phyloP scores from a whole-genome alignment of 345 rosid species.

The Citrus reticulata region DNA sequence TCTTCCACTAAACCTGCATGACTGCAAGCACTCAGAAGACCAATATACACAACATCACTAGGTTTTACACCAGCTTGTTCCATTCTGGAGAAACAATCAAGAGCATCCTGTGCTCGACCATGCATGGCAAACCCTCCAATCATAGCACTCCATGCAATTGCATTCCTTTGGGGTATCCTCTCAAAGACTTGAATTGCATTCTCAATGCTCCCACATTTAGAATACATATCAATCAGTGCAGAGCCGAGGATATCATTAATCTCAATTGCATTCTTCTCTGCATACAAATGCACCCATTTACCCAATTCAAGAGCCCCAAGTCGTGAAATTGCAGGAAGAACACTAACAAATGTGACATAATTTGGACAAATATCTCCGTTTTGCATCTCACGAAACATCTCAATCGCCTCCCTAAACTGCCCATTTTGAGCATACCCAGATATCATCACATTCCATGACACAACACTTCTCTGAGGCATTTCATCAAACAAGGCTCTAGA shows the following conservation, averaged over 20 bases:
- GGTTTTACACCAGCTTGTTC: constrained; percentile 34
- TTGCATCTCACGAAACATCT: constrained; percentile 55
- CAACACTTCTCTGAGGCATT: constrained; percentile 55
- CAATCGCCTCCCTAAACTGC: constrained; percentile 49
- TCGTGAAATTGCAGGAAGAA: constrained; percentile 56
- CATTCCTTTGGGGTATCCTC: constrained; percentile 39
- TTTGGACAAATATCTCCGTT: constrained; percentile 36
- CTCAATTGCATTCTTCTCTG: constrained; percentile 36
- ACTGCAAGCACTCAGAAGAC: constrained; percentile 61
- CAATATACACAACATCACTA: constrained; percentile 54
- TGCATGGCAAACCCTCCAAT: constrained; percentile 69
- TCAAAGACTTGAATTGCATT: constrained; percentile 58
- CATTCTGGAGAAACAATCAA: constrained; percentile 47
- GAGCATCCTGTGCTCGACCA: constrained; percentile 52
- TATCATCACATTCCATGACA: constrained; percentile 70
- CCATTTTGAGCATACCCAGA: constrained; percentile 69
- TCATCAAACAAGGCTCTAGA: constrained; percentile 42
- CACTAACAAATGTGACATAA: constrained; percentile 67
- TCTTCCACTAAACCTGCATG: constrained; percentile 63
- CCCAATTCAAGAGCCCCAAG: constrained; percentile 58
- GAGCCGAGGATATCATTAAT: constrained; percentile 64
- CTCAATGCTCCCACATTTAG: constrained; percentile 66
- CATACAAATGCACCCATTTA: constrained; percentile 68
- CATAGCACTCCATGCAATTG: constrained; percentile 61
- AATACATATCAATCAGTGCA: constrained; percentile 74